Evolutionary conservation across 2,329 filamentous ascomycete species (phyloP).

Genomic region (Penicillium sp.): DNA sequence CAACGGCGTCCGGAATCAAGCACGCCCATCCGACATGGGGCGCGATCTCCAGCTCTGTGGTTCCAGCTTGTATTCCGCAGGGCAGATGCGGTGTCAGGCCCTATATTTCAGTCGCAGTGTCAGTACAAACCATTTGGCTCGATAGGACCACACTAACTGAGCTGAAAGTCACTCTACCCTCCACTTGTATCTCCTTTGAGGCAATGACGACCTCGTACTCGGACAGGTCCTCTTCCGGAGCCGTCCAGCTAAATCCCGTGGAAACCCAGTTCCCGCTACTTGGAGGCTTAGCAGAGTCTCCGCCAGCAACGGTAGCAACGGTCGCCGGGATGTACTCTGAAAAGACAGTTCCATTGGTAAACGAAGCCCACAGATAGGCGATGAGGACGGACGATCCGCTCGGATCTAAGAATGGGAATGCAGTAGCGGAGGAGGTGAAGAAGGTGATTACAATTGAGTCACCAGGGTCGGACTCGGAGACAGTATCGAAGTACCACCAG

Average conservation of each 20-base stretch:
- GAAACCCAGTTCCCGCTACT: conserved; percentile 9
- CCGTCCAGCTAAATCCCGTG: conserved; percentile 14
- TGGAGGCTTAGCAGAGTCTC: neutral
- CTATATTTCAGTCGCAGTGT: neutral
- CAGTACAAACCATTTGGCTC: neutral
- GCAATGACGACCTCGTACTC: conserved; percentile 14
- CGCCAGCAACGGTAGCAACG: conserved; percentile 8
- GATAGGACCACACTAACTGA: conserved; percentile 5
- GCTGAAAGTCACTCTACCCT: conserved; percentile 11
- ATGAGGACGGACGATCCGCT: conserved; percentile 18
- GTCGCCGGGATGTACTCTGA: conserved; percentile 14
- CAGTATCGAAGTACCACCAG: conserved; percentile 45
- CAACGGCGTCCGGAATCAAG: conserved; percentile 36
- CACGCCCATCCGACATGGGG: conserved; percentile 42
- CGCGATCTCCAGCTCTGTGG: conserved; percentile 10
- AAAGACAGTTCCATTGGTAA: conserved; percentile 25
- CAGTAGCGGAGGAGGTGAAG: conserved; percentile 28
- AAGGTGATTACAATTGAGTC: conserved; percentile 34
- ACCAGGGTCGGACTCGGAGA: conserved; percentile 26
- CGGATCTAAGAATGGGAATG: conserved; percentile 37
- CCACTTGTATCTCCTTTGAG: conserved; percentile 10
- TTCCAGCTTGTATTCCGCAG: conserved; percentile 13
- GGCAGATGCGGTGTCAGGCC: conserved; percentile 12
- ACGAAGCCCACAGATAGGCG: conserved; percentile 28
- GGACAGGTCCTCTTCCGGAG: conserved; percentile 1